Evolutionary conservation across 1,284 basidiomycete species (phyloP), one percentile per base, ranked within the genome.

Genomic region (Cryptococcus hybrid): DNA sequence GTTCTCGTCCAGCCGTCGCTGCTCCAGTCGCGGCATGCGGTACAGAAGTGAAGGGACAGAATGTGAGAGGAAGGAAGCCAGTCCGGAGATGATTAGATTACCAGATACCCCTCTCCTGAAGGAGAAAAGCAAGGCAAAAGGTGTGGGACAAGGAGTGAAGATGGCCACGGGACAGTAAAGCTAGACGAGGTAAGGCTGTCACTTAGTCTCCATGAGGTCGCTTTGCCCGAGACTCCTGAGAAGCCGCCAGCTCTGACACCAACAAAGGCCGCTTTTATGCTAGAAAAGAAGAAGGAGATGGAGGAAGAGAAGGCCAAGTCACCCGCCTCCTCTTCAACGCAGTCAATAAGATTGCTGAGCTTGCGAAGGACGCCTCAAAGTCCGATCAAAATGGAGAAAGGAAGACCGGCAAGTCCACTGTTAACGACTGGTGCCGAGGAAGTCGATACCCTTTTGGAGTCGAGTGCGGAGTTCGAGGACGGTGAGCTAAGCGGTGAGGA

Each of bases 201-300:
- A 7, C 49, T 55, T 9, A 59, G 57, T 30, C 63, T 60, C 3
- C 56, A 63, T 30, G 60, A 62, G 44, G 55, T 68, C 7, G 63
- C 64, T 1, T 39, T 67, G 2, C 68, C 68, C 15, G 40, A 39
- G 18, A 67, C 59, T 58, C 68, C 63, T 7, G 24, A 56, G 24
- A 45, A 48, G 38, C 7, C 24, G 24, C 24, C 24, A 24, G 24
- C 24, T 24, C 24, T 24, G 24, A 24, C 24, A 24, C 24, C 24
- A 24, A 24, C 24, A 24, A 24, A 24, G 24, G 24, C 24, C 24
- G 24, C 24, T 24, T 24, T 24, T 24, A 24, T 24, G 24, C 24
- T 24, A 24, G 24, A 24, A 24, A 24, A 24, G 24, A 24, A 24
- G 24, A 24, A 24, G 15, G 58, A 55, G 34, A 53, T 57, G 9